Evolutionary conservation across 306 rosid genomes (phyloP).

Genomic region (Quercus gilva): DNA sequence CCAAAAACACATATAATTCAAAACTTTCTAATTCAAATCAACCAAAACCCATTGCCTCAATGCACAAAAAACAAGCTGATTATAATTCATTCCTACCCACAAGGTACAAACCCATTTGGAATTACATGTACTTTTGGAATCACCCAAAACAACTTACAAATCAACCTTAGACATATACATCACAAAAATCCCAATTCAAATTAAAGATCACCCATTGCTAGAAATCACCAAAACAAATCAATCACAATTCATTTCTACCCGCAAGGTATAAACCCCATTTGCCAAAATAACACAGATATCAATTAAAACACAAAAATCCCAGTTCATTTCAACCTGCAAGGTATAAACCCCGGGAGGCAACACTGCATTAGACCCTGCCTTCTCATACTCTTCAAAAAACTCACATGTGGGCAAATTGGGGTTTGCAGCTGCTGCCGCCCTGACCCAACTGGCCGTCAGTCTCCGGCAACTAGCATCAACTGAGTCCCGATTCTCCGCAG

Average conservation of each 20-base stretch:
- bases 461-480: conserved; percentile 89
- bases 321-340: conserved; percentile 54
- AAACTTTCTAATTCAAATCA: no score
- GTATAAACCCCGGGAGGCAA: conserved; percentile 91
- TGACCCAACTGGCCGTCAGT: conserved; percentile 85
- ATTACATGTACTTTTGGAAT: no score
- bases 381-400: conserved; percentile 77
- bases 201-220: no score
- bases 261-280: no score
- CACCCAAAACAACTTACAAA: no score
- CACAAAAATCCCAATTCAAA: no score
- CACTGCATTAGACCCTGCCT: conserved; percentile 62
- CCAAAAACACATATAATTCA: not conserved
- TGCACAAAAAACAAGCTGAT: no score
- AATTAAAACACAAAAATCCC: not conserved
- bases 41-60: not conserved
- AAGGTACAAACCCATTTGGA: no score
- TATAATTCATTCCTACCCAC: no score
- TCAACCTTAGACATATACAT: no score
- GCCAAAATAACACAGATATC: not conserved
- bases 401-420: conserved; percentile 54
- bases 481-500: conserved; percentile 73
- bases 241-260: no score
- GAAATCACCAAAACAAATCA: no score
- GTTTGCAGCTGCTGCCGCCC: conserved; percentile 69